A percentile compares a stretch with the other conserved stretches of the same genome.
Evolutionary conservation across 139 green algal species (phyloP).

Genomic region (Chlamydomonas sp.): DNA sequence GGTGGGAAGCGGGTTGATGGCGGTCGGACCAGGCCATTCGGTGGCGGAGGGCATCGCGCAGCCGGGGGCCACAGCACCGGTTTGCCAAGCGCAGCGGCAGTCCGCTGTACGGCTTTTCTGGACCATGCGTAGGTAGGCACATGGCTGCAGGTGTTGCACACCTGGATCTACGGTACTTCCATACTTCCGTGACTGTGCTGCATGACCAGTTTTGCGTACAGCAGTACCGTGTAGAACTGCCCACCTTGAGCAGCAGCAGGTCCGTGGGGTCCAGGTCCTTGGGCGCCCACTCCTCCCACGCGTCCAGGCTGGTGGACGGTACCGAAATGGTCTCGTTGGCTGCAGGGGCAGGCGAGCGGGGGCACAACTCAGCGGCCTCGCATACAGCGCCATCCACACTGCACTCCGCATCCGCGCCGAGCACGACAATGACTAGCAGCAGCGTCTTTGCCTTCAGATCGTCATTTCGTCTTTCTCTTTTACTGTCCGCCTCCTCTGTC

Average conservation of each 20-base stretch:
- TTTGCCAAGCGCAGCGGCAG: neutral
- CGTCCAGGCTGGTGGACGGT: constrained; percentile 14
- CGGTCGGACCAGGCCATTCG: too few species aligned
- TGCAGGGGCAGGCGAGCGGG: neutral
- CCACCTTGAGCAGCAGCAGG: constrained; percentile 37
- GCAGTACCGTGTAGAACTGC: neutral
- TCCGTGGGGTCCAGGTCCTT: neutral
- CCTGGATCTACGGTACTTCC: too few species aligned
- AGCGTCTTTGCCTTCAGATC: too few species aligned
- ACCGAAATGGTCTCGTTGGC: neutral
- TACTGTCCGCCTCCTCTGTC: too few species aligned
- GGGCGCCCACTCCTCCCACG: constrained; percentile 30
- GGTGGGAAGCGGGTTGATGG: neutral
- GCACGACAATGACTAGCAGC: too few species aligned
- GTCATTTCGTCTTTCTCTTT: too few species aligned
- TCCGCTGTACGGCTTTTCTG: too few species aligned
- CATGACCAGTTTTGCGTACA: too few species aligned
- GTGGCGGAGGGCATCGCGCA: neutral
- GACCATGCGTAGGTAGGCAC: too few species aligned
- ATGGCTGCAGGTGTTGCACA: neutral
- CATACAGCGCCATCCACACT: too few species aligned
- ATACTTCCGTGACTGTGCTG: too few species aligned
- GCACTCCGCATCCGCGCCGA: too few species aligned
- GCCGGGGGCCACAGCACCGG: neutral
- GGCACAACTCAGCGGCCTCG: neutral